A percentile compares a stretch with the other conserved stretches of the same genome.
Evolutionary conservation across 768 basidiomycete genomes (phyloP).

Genomic region (Russula emetica): DNA sequence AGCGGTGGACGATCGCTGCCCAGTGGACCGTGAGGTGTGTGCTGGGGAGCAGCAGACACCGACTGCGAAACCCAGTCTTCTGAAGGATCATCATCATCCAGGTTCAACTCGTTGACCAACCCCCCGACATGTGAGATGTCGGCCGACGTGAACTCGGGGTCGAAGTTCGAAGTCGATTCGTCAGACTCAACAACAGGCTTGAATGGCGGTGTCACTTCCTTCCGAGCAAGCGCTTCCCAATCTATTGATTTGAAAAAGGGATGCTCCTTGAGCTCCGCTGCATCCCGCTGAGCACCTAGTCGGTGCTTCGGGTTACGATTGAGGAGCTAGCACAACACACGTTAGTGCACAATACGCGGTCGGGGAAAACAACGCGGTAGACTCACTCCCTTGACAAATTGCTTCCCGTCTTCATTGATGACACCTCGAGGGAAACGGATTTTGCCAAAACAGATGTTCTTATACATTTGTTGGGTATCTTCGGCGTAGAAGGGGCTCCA

Average conservation of each 20-base stretch:
- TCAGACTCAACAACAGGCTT: constrained; percentile 97
- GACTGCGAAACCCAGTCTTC: constrained; percentile 55
- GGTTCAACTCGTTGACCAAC: constrained; percentile 41
- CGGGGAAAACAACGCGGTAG: background rate
- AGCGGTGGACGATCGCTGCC: constrained; percentile 40
- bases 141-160: constrained; percentile 95
- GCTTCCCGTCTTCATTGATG: constrained; percentile 96
- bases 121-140: constrained; percentile 74
- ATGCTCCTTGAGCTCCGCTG: constrained; percentile 93
- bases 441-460: constrained; percentile 98
- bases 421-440: constrained; percentile 97
- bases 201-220: constrained; percentile 94
- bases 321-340: constrained; percentile 58
- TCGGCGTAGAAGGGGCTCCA: constrained; percentile 99
- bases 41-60: constrained; percentile 36
- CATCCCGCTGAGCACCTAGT: constrained; percentile 84
- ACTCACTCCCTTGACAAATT: constrained; percentile 97
- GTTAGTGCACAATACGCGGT: background rate
- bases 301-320: constrained; percentile 99
- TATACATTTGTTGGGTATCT: constrained; percentile 99
- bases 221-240: constrained; percentile 80
- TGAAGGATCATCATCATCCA: constrained; percentile 56
- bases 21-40: constrained; percentile 74
- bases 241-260: constrained; percentile 90
- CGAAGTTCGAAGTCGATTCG: constrained; percentile 97